These are phyloP conservation scores for Steccherinum ochraceum DNA, from an alignment of 768 basidiomycete species.

Conservation along the genomic window DNA sequence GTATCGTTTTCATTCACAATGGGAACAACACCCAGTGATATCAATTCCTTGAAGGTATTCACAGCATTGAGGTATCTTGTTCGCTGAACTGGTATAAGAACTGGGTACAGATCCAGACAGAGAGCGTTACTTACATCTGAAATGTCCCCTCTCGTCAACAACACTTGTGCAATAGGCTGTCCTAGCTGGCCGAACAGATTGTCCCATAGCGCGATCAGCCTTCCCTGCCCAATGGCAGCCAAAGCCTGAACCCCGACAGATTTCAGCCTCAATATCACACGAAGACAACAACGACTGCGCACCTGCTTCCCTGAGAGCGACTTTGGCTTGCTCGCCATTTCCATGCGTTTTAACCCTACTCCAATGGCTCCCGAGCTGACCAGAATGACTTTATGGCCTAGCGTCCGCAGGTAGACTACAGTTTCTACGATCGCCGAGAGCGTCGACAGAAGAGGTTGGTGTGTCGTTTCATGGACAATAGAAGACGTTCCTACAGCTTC, in stretches of 20 bases:
- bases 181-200: slow-evolving; percentile 91
- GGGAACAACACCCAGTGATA: slow-evolving; percentile 92
- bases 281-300: slow-evolving; percentile 18
- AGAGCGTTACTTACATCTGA: slow-evolving; percentile 64
- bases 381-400: slow-evolving; percentile 92
- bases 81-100: slow-evolving; percentile 41
- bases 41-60: slow-evolving; percentile 87
- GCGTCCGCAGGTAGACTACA: slow-evolving; percentile 63
- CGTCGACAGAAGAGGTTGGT: slow-evolving; percentile 85
- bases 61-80: slow-evolving; percentile 95
- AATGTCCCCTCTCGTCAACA: slow-evolving; percentile 93
- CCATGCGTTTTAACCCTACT: slow-evolving; percentile 91
- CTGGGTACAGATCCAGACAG: slow-evolving; percentile 6
- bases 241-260: slow-evolving; percentile 54
- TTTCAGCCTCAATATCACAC: slow-evolving; percentile 19
- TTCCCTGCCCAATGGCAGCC: slow-evolving; percentile 94
- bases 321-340: slow-evolving; percentile 72
- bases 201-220: slow-evolving; percentile 95
- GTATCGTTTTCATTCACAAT: slow-evolving; percentile 99
- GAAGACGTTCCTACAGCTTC: slow-evolving; percentile 78
- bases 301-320: slow-evolving; percentile 89
- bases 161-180: slow-evolving; percentile 92
- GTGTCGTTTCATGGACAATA: slow-evolving; percentile 91
- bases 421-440: slow-evolving; percentile 92
- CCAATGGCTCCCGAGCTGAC: slow-evolving; percentile 98